Conservation (phyloP, 441 rosid genomes). For the Jatropha podagrica region DNA sequence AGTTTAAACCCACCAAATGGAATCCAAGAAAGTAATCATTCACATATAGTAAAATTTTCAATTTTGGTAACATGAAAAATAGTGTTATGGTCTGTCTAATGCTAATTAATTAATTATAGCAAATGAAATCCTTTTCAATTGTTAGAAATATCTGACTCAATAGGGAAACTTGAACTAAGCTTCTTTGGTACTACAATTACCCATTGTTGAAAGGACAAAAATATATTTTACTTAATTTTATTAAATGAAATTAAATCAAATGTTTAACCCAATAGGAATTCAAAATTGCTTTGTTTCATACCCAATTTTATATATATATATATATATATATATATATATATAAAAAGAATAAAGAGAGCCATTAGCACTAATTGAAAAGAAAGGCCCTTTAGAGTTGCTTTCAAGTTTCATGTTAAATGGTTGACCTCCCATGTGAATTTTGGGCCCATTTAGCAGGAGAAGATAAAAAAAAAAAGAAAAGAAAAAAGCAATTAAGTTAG, state of each 20-base stretch:
- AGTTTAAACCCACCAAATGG: not conserved
- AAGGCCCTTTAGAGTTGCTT: not conserved
- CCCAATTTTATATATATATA: too few relatives aligned
- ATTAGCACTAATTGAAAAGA: not conserved
- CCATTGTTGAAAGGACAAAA: not conserved
- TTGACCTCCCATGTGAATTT: slow-evolving; percentile 11
- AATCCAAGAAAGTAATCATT: slow-evolving; percentile 13
- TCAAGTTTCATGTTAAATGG: not conserved
- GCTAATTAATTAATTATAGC: not conserved
- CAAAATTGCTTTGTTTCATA: not conserved
- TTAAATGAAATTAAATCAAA: not conserved
- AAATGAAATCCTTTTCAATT: not conserved
- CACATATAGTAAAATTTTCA: not conserved
- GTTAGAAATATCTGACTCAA: too few relatives aligned
- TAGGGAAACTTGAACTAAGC: too few relatives aligned
- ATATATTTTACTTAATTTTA: too few relatives aligned
- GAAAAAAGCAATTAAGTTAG: not conserved
- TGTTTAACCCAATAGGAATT: too few relatives aligned
- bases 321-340: too few relatives aligned
- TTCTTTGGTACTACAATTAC: not conserved
- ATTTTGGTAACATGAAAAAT: not conserved
- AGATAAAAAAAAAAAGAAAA: not conserved
- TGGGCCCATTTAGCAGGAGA: slow-evolving; percentile 4
- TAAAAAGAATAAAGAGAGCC: not conserved
- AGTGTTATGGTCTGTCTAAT: not conserved